Evolutionary conservation across 2,329 filamentous ascomycete species (phyloP).

Genomic region (Alternaria gaisen): DNA sequence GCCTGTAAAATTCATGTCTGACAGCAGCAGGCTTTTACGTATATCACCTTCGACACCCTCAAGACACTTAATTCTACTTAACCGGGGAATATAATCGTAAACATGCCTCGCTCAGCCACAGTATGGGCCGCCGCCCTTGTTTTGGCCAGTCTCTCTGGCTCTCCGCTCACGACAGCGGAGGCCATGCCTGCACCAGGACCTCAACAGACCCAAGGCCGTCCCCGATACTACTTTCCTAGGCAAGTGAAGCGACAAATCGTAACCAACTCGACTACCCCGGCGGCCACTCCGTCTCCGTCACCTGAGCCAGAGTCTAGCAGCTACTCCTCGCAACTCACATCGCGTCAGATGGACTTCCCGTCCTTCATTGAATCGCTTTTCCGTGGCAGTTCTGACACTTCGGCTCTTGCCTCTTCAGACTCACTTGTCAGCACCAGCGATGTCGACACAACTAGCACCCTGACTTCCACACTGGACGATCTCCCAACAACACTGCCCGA

Average conservation of each 20-base stretch:
- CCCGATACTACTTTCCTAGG: slow-evolving; percentile 60
- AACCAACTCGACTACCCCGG: slow-evolving; percentile 46
- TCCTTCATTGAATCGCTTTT: slow-evolving; percentile 42
- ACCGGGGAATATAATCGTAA: slow-evolving; percentile 42
- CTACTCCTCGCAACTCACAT: slow-evolving; percentile 25
- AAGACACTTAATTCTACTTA: slow-evolving; percentile 38
- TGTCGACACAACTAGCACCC: slow-evolving; percentile 21
- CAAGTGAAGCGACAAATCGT: slow-evolving; percentile 56
- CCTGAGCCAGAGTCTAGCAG: slow-evolving; percentile 18
- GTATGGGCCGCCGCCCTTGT: slow-evolving; percentile 58
- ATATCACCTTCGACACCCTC: slow-evolving; percentile 30
- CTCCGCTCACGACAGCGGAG: slow-evolving; percentile 58
- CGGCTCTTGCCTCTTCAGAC: slow-evolving; percentile 14
- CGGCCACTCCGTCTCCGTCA: slow-evolving; percentile 28
- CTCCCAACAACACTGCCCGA: slow-evolving; percentile 30
- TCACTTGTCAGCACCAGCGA: slow-evolving; percentile 20
- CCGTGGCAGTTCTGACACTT: slow-evolving; percentile 25
- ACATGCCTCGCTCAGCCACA: slow-evolving; percentile 56
- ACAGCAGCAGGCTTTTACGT: slow-evolving; percentile 27
- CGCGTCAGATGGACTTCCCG: slow-evolving; percentile 35
- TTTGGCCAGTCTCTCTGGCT: slow-evolving; percentile 56
- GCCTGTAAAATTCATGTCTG: slow-evolving; percentile 20
- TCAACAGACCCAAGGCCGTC: slow-evolving; percentile 45
- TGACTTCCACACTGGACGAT: slow-evolving; percentile 20
- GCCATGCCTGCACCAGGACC: slow-evolving; percentile 57